Evolutionary conservation across 2,329 filamentous ascomycete species (phyloP), one percentile per base, ranked within the genome.

Genomic region (Daldinia eschscholtzii): DNA sequence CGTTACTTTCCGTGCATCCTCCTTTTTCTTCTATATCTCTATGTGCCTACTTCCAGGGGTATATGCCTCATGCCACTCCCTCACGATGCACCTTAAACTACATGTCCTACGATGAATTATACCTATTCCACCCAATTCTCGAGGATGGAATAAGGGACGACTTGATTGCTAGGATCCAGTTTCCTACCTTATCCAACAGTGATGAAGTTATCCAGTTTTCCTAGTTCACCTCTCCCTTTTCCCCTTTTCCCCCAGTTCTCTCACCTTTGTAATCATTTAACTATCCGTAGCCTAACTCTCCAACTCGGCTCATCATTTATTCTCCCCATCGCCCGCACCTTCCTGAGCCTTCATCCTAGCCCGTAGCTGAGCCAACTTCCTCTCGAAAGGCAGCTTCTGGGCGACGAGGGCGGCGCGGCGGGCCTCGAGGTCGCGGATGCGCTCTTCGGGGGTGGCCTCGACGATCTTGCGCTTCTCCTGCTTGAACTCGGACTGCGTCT

Each of bases 401-500:
- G 75, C 75, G 33, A 83, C 61, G 39, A 86, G 75, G 20, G 76
- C 73, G 30, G 76, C 74, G 66, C 80, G 81, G 62, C 83, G 84
- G 23, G 75, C 76, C 70, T 86, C 79, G 56, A 86, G 80, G 13
- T 79, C 77, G 56, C 78, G 77, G 67, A 86, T 83, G 69, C 85
- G 83, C 30, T 86, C 83, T 41, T 80, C 80, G 39, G 79, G 69
- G 0, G 81, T 76, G 1, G 80, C 78, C 48, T 81, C 77, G 39
- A 81, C 76, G 68, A 86, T 81, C 57, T 77, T 70, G 44, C 73
- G 71, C 61, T 76, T 78, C 60, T 80, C 76, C 77, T 80, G 46
- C 63, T 50, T 15, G 72, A 81, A 84, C 69, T 86, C 83, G 65
- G 81, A 79, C 66, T 85, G 82, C 55, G 81, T 80, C 77, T 86